A percentile compares a stretch with the other conserved stretches of the same genome.
phyloP scores from a whole-genome alignment of 306 rosid species.

The Pterocarpus macrocarpus region DNA sequence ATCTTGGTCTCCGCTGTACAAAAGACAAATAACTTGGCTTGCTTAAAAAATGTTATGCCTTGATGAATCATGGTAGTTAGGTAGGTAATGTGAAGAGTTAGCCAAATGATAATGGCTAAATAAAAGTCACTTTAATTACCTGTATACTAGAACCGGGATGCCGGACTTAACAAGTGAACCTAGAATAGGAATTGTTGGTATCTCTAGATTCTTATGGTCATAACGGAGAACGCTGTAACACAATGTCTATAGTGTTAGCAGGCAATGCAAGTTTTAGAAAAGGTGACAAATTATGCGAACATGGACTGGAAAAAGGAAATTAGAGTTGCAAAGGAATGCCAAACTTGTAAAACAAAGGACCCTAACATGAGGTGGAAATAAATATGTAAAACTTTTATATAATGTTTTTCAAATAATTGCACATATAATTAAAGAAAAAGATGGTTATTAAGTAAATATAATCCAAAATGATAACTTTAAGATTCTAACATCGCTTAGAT shows the following conservation, averaged over 20 bases:
- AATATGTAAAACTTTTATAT: no score
- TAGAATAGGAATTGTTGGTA: constrained; percentile 45
- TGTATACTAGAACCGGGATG: constrained; percentile 55
- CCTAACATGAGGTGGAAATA: no score
- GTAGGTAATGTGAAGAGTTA: neutral
- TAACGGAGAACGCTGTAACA: constrained; percentile 43
- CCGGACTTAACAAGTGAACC: constrained; percentile 48
- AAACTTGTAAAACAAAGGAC: no score
- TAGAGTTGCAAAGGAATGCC: no score
- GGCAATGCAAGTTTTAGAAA: neutral
- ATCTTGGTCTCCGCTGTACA: constrained; percentile 62
- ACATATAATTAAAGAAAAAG: no score
- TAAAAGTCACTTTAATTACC: constrained; percentile 35
- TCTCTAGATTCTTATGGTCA: constrained; percentile 37
- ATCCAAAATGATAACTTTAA: no score
- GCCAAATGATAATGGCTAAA: neutral
- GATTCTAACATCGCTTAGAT: no score
- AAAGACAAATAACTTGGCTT: neutral
- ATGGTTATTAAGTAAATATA: no score
- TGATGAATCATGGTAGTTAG: neutral
- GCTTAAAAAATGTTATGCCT: neutral
- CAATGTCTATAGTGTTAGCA: neutral
- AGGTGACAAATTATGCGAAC: no score
- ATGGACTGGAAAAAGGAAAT: no score
- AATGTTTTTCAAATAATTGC: no score